Evolutionary conservation across 192 early-diverging fungal genomes (phyloP), one percentile per base, ranked within the genome.

Genomic region (Gigaspora rosea): DNA sequence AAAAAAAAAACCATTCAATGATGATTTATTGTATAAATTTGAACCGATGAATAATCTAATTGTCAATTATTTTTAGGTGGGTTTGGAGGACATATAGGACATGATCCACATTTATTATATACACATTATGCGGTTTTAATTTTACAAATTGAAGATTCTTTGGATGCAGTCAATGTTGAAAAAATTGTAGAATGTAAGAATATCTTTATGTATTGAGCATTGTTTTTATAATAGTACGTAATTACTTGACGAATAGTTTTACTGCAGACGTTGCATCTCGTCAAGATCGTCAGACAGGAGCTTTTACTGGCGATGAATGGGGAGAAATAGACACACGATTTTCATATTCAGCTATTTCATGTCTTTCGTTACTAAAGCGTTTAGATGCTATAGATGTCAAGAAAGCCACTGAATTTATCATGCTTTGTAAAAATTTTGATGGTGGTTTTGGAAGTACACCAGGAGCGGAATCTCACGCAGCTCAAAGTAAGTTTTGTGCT

Each of bases 271-370:
- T 97, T 54, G 73, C 73, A 1, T 80, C 80, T 4, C 76, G 91
- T 22, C 93, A 96, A 69, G 75, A 91, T 51, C 81, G 80, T 4
- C 82, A 82, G 22, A 86, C 87, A 32, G 95, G 96, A 2, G 92
- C 92, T n/a, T 94, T 98, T 76, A 84, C 85, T 11, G 97, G 97
- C 13, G 97, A 99, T 82, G 81, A 83, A 13, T 98, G 94, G 92
- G 96, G 95, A 65, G 96, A 99, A 79, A 88, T 94, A 33, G 97
- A 99, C 79, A 95, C 96, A 0, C 86, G 97, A 66, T 99, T 99
- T 78, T 89, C 91, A 4, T 99, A 95, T 82, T 92, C 90, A 65
- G 90, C 96, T 2, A 48, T 99, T 10, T 92, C 91, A 3, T 88
- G 89, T 15, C 81, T 95, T 51, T 92, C 92, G n/a, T 81, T 98